Evolutionary conservation across 1,139 yeast species (phyloP), one percentile per base, ranked within the genome.

Genomic region (Saccharomyces hybrid): DNA sequence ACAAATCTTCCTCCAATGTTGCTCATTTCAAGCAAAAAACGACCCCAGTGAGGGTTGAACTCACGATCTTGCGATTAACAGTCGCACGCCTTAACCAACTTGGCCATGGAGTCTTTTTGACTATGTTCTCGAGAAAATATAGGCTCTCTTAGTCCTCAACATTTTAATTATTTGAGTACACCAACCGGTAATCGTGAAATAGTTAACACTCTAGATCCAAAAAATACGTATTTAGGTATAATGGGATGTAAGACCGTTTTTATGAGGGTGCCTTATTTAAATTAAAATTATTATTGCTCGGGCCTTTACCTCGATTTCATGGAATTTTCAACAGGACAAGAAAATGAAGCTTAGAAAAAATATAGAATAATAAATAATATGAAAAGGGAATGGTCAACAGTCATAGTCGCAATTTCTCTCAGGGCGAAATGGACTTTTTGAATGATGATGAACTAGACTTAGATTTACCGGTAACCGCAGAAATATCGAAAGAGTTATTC

Each of bases 41-140:
- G 65, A 62, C 65, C 65, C 55, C 65, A 58, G 64, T 56, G 65
- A 62, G 65, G 65, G 58, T 62, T 61, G 65, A 62, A 62, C 65
- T 62, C 65, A 56, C 64, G 65, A 62, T 62, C 65, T 62, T 62
- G 65, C 65, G 65, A 62, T 62, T 62, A 62, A 62, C 65, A 62
- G 65, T 62, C 65, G 65, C 65, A 62, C 65, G 65, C 62, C 62
- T 60, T 60, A 60, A 60, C 62, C 62, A 60, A 58, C 62, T 61
- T 62, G 65, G 65, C 65, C 65, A 62, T 58, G 65, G 55, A 62
- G 64, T 61, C 64, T 9, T 46, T 26, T 5, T 26, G 8, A 26
- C 28, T 26, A 26, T 26, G 8, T 26, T 26, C 8, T 26, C 28
- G 8, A 26, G 8, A 26, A 23, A 23, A 23, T 23, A 23, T 23